These are phyloP conservation scores for Myriosclerotinia curreyana DNA, from an alignment of 2,329 filamentous ascomycete species.

Conservation along the genomic window DNA sequence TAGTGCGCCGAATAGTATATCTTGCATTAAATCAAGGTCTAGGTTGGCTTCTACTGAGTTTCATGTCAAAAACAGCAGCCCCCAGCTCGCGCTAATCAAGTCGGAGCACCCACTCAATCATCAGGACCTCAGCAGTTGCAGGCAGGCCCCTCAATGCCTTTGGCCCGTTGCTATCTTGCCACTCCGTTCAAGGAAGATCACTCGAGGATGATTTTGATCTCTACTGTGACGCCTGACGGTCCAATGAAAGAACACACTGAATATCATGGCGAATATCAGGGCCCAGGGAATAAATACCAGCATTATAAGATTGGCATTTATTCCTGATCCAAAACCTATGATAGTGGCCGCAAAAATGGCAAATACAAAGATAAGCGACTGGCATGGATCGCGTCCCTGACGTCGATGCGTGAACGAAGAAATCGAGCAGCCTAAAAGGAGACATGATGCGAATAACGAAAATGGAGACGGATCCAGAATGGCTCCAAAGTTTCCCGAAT, in stretches of 20 bases:
- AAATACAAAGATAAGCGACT: constrained; percentile 38
- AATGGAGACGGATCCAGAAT: constrained; percentile 39
- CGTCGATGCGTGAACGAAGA: constrained; percentile 42
- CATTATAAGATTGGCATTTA: constrained; percentile 39
- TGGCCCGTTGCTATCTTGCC: neutral
- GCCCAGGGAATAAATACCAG: constrained; percentile 41
- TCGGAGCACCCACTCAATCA: neutral
- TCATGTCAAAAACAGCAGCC: neutral
- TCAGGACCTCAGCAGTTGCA: neutral
- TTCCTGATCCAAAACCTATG: constrained; percentile 33
- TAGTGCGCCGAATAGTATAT: neutral
- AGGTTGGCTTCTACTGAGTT: neutral
- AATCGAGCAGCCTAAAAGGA: constrained; percentile 41
- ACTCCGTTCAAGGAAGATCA: neutral
- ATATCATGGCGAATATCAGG: constrained; percentile 41
- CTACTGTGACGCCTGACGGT: neutral
- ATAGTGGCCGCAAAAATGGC: constrained; percentile 32
- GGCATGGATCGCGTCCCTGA: constrained; percentile 38
- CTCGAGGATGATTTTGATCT: neutral
- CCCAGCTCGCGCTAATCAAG: neutral
- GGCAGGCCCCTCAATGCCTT: neutral
- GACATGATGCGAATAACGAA: constrained; percentile 40
- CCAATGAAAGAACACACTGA: constrained; percentile 38
- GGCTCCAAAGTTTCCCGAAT: constrained; percentile 27
- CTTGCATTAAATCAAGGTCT: neutral